phyloP scores from a whole-genome alignment of 1,139 yeast genomes.

The Hyphopichia burtonii region DNA sequence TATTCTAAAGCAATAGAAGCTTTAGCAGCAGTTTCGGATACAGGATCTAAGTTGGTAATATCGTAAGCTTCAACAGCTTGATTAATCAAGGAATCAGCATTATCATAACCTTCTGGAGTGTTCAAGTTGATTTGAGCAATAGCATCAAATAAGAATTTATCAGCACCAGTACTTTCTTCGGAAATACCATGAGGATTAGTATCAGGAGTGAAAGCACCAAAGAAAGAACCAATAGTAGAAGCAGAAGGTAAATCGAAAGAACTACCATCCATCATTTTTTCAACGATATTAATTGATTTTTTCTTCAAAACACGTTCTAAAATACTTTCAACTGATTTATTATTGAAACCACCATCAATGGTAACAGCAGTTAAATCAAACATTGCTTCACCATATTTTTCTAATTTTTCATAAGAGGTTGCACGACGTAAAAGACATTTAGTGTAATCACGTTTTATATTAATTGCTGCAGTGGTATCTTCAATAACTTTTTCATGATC shows the following conservation, averaged over 20 bases:
- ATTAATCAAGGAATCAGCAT: conserved; percentile 66
- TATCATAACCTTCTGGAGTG: conserved; percentile 69
- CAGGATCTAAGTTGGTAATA: conserved; percentile 32
- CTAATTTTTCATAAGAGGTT: conserved; percentile 81
- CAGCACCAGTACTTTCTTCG: conserved; percentile 50
- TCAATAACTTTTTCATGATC: conserved; percentile 80
- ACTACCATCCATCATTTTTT: conserved; percentile 53
- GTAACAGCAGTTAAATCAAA: conserved; percentile 87
- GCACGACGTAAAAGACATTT: conserved; percentile 83
- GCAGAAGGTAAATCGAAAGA: conserved; percentile 75
- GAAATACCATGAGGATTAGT: conserved; percentile 50
- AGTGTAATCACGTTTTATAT: conserved; percentile 82
- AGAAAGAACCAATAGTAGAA: conserved; percentile 80
- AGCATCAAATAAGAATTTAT: conserved; percentile 67
- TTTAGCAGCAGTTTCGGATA: conserved; percentile 50
- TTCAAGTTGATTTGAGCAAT: conserved; percentile 61
- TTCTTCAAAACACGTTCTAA: conserved; percentile 85
- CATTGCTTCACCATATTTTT: conserved; percentile 79
- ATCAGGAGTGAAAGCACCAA: conserved; percentile 65
- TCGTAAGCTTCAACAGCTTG: conserved; percentile 64
- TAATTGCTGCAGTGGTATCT: conserved; percentile 84
- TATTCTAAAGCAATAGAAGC: conserved; percentile 75
- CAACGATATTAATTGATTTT: conserved; percentile 68
- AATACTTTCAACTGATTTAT: conserved; percentile 73
- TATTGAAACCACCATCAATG: conserved; percentile 73